Conservation (phyloP, 305 asterid species). For the Ilex paraguariensis region DNA sequence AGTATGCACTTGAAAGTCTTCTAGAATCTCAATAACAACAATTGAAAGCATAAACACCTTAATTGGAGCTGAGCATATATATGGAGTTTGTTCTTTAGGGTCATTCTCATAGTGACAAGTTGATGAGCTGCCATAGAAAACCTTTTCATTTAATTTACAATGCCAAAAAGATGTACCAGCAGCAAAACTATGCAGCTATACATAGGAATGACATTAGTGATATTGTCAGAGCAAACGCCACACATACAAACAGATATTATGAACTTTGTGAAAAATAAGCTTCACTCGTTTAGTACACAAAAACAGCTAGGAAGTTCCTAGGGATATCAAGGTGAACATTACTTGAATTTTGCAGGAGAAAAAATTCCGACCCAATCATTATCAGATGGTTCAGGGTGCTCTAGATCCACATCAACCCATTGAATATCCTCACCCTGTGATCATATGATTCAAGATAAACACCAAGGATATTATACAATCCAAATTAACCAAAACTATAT, state of each 20-base stretch:
- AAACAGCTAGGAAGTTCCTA: background rate
- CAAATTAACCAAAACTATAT: background rate
- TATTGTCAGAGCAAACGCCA: background rate
- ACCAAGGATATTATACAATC: background rate
- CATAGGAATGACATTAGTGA: background rate
- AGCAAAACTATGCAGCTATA: background rate
- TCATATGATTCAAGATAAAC: background rate
- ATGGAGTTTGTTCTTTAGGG: conserved; percentile 16
- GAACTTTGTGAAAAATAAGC: background rate
- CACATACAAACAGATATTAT: background rate
- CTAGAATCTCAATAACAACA: background rate
- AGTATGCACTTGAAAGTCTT: no score
- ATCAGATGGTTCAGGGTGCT: conserved; percentile 25
- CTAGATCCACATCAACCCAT: conserved; percentile 28
- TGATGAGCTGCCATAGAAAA: conserved; percentile 19
- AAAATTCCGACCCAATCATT: conserved; percentile 50
- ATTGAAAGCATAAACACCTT: conserved; percentile 19
- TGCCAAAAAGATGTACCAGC: no score
- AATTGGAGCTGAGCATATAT: conserved; percentile 36
- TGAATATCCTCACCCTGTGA: conserved; percentile 26
- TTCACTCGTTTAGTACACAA: no score
- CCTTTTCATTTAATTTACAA: no score
- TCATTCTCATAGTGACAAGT: conserved; percentile 18
- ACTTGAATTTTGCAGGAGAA: conserved; percentile 44
- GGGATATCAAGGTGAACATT: background rate